Evolutionary conservation across 2,329 filamentous ascomycete genomes (phyloP).

Genomic region (Botrytis deweyae): DNA sequence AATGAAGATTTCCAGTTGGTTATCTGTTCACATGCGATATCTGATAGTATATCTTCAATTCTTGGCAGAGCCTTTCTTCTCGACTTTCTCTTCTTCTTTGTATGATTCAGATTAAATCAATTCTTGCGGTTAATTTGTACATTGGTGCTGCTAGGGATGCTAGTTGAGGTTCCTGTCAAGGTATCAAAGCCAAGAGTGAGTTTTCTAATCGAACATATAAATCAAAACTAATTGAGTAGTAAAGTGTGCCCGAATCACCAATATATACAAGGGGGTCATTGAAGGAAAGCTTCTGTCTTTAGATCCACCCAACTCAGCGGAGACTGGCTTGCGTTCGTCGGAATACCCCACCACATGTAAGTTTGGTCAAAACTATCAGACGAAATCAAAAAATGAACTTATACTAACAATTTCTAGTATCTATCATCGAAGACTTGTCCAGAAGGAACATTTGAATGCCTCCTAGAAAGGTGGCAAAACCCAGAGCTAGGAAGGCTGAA

Average conservation of each 20-base stretch:
- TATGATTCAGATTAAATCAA: neutral
- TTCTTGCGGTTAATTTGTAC: neutral
- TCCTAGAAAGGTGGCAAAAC: neutral
- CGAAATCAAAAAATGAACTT: neutral
- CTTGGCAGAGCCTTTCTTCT: neutral
- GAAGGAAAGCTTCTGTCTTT: neutral
- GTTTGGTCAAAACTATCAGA: neutral
- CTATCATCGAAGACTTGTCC: neutral
- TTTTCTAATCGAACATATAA: neutral
- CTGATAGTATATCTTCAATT: neutral
- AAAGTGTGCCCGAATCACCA: neutral
- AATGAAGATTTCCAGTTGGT: neutral
- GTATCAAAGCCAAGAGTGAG: neutral
- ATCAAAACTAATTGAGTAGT: neutral
- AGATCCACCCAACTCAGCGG: neutral
- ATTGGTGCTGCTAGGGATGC: neutral
- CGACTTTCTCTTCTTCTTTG: neutral
- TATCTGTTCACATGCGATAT: neutral
- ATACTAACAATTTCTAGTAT: neutral
- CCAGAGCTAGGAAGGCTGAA: neutral
- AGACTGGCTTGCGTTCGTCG: neutral
- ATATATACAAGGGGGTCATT: neutral
- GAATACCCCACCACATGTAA: neutral
- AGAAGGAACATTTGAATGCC: neutral
- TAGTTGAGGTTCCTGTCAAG: neutral